Conservation (phyloP, 164 flowering plant species). For the Vitis rotundifolia region DNA sequence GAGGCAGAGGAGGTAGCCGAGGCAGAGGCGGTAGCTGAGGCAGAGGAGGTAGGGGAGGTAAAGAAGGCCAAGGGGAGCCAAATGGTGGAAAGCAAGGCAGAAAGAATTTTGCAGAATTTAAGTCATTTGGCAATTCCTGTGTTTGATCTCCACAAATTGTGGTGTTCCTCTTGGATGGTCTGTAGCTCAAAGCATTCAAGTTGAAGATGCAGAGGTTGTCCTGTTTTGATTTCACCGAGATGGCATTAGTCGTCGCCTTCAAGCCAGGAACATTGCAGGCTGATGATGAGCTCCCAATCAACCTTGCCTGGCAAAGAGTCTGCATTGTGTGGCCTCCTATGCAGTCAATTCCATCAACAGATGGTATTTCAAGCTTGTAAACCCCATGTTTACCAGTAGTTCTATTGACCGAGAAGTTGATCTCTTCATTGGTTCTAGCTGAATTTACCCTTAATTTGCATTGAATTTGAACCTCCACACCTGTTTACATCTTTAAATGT, state of each 20-base stretch:
- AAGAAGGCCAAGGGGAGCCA: constrained; percentile 31
- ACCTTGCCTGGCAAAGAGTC: constrained; percentile 52
- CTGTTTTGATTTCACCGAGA: constrained; percentile 54
- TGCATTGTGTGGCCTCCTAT: constrained; percentile 31
- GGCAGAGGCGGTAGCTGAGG: constrained; percentile 22
- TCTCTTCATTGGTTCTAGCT: constrained; percentile 40
- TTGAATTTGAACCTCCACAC: constrained; percentile 58
- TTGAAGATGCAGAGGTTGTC: constrained; percentile 54
- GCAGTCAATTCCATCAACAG: constrained; percentile 58
- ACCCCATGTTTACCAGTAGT: constrained; percentile 60
- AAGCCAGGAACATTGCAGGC: constrained; percentile 52
- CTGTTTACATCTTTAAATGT: constrained; percentile 22
- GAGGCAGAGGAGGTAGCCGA: constrained; percentile 23
- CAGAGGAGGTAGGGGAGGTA: constrained; percentile 17
- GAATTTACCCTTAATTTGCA: constrained; percentile 66
- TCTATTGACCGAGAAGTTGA: constrained; percentile 58
- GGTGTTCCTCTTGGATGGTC: constrained; percentile 35
- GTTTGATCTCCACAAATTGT: constrained; percentile 44
- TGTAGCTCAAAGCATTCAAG: constrained; percentile 50
- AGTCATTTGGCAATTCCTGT: constrained; percentile 17
- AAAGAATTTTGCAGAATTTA: constrained; percentile 42
- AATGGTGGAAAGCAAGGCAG: constrained; percentile 42
- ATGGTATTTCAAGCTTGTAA: constrained; percentile 56
- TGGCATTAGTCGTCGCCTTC: constrained; percentile 36
- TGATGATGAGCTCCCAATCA: constrained; percentile 40